A percentile compares a stretch with the other conserved stretches of the same genome.
Conservation (phyloP, 1,139 yeast genomes). For the Sugiyamaella neomexicana region DNA sequence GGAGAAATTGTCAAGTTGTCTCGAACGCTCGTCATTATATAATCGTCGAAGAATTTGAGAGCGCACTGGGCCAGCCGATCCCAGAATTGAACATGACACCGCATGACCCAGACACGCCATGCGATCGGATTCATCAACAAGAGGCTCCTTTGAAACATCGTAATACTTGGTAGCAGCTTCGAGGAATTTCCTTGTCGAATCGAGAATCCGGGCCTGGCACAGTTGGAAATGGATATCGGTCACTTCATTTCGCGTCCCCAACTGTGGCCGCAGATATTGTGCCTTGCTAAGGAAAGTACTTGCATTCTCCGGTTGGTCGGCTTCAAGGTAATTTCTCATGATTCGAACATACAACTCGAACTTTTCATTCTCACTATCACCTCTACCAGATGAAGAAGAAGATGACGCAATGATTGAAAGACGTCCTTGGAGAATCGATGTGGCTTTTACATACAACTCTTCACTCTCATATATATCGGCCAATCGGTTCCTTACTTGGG, state of each 20-base stretch:
- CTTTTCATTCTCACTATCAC: conserved; percentile 32
- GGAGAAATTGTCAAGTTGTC: conserved; percentile 28
- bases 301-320: conserved; percentile 39
- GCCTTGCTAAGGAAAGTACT: conserved; percentile 38
- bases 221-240: conserved; percentile 36
- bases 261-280: conserved; percentile 32
- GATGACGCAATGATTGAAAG: conserved; percentile 19
- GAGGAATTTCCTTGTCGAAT: conserved; percentile 37
- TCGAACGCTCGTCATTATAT: conserved; percentile 38
- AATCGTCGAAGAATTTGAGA: conserved; percentile 36
- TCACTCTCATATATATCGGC: conserved; percentile 35
- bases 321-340: conserved; percentile 37
- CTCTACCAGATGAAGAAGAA: conserved; percentile 27
- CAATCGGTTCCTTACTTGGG: conserved; percentile 32
- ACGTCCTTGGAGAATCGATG: conserved; percentile 33
- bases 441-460: conserved; percentile 34
- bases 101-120: conserved; percentile 38
- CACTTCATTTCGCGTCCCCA: conserved; percentile 21
- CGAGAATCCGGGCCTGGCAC: conserved; percentile 40
- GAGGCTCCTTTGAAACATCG: conserved; percentile 35
- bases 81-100: conserved; percentile 37
- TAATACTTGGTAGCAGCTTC: conserved; percentile 40
- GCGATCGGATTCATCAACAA: conserved; percentile 37
- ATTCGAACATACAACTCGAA: conserved; percentile 37
- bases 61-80: conserved; percentile 43